Base-by-base conservation (phyloP, 73 alveolate species). In the Effrenium voratum region DNA sequence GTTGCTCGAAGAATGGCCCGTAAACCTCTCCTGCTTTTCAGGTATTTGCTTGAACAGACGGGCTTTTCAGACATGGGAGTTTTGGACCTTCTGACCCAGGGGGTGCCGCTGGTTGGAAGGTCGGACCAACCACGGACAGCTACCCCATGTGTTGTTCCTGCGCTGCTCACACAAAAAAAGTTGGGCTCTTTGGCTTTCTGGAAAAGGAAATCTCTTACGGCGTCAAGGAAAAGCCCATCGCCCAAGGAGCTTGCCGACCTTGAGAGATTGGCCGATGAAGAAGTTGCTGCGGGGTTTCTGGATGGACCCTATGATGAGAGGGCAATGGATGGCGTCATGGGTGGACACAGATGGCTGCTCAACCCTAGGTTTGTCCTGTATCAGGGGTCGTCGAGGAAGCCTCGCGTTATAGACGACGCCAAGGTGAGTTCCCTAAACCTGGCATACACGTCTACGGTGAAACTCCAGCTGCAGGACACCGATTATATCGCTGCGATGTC, bases 321-420 rank as follows among this genome's bases (percentile, higher is more conserved):
- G n/a, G 73, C 45, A 46, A 24, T 80, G 50, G 3, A 19, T 10
- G 32, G 16, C 15, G 19, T 80, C 15, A 0, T 45, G 46, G 91
- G 72, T 0, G n/a, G 15, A 4, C 47, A 43, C 22, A 4, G 3
- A 0, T 86, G 94, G 94, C 59, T 60, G 13, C 15, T 59, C 36
- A 86, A 55, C 46, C 77, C 82, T 4, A 5, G 93, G 3, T 84
- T 84, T 52, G 45, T 43, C 5, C 80, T 84, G 24, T 57, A 52
- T 32, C 93, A 84, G 28, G 91, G 91, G 0, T 26, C 72, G 28
- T 6, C 5, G 10, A 22, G 26, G 26, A 81, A 81, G 47, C 68
- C 49, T 46, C 16, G 91, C 3, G 72, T 81, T 1, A 81, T 81
- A 1, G 91, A 81, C 73, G 91, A 81, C 5, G 91, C 91, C 68